Percentiles rank a stretch among this genome's conserved stretches.
Evolutionary conservation across 106 monocot genomes (phyloP).

Genomic region (Vanilla planifolia): DNA sequence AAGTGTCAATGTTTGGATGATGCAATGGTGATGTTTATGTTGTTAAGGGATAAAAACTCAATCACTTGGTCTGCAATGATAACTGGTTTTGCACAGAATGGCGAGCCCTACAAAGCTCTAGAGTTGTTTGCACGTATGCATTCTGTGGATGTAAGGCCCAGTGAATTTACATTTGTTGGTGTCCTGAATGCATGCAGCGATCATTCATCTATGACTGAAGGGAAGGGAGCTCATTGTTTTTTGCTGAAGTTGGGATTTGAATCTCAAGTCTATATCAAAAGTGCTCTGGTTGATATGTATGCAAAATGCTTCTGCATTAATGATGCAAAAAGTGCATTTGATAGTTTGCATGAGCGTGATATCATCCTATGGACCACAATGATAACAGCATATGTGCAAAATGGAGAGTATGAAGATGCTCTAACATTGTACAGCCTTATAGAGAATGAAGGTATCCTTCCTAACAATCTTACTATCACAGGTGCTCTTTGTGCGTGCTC

Average conservation of each 20-base stretch:
- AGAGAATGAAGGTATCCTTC: constrained; percentile 28
- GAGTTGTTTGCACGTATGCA: constrained; percentile 48
- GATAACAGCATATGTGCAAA: constrained; percentile 59
- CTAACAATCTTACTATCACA: constrained; percentile 54
- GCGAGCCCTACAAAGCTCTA: constrained; percentile 27
- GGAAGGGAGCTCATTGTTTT: constrained; percentile 43
- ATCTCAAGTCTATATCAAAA: constrained; percentile 39
- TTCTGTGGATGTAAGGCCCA: constrained; percentile 26
- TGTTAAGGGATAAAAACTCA: constrained; percentile 24
- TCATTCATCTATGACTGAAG: constrained; percentile 8
- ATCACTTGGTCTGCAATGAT: constrained; percentile 78
- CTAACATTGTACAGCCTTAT: constrained; percentile 37
- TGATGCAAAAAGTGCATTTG: constrained; percentile 55
- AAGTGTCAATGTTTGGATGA: constrained; percentile 47
- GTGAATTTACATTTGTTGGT: constrained; percentile 64
- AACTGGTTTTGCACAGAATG: constrained; percentile 63
- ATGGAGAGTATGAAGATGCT: constrained; percentile 62
- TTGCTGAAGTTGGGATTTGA: constrained; percentile 61
- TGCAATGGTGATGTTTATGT: constrained; percentile 37
- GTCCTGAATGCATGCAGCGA: constrained; percentile 63
- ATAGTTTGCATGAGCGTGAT: constrained; percentile 36
- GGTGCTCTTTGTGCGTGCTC: constrained; percentile 58
- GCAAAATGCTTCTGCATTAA: constrained; percentile 37
- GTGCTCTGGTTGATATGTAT: constrained; percentile 64
- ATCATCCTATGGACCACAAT: constrained; percentile 63